Evolutionary conservation across 371 early-diverging fungal genomes (phyloP).

Genomic region (Rhizopus delemar): DNA sequence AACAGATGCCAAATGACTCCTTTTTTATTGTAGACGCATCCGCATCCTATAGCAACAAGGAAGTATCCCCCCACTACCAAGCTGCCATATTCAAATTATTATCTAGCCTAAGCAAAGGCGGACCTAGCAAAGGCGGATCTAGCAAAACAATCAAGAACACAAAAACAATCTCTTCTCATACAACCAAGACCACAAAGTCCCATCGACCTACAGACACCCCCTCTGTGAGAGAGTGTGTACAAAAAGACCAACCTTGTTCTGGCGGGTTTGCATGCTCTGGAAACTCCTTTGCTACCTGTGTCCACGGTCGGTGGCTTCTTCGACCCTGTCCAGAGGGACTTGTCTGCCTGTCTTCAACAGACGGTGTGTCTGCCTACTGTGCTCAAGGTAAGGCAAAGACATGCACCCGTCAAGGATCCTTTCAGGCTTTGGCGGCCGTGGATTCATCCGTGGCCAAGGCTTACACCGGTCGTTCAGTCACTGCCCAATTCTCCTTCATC

Average conservation of each 20-base stretch:
- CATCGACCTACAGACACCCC: conserved; percentile 1
- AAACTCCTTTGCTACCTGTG: conserved; percentile 30
- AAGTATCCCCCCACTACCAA: conserved; percentile 33
- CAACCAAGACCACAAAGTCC: background rate
- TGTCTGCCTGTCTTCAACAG: conserved; percentile 34
- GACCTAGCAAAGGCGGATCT: background rate
- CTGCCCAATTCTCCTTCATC: conserved; percentile 29
- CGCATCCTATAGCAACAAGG: conserved; percentile 35
- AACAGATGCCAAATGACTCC: conserved; percentile 20
- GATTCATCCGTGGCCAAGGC: conserved; percentile 22
- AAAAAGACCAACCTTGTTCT: conserved; percentile 19
- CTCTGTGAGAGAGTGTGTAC: conserved; percentile 7
- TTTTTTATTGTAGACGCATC: conserved; percentile 41
- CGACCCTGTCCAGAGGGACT: conserved; percentile 26
- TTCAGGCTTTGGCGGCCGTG: conserved; percentile 1
- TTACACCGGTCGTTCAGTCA: conserved; percentile 25
- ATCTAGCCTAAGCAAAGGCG: conserved; percentile 10
- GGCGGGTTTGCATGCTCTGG: conserved; percentile 22
- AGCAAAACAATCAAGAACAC: conserved; percentile 7
- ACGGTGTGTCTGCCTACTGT: conserved; percentile 40
- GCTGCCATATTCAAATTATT: conserved; percentile 31
- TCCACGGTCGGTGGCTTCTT: conserved; percentile 29
- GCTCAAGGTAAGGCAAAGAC: conserved; percentile 19
- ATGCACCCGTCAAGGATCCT: background rate
- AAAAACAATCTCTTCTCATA: background rate